These are phyloP conservation scores for Globisporangium viniferum DNA, from an alignment of 352 stramenopile species.

Conservation along the genomic window DNA sequence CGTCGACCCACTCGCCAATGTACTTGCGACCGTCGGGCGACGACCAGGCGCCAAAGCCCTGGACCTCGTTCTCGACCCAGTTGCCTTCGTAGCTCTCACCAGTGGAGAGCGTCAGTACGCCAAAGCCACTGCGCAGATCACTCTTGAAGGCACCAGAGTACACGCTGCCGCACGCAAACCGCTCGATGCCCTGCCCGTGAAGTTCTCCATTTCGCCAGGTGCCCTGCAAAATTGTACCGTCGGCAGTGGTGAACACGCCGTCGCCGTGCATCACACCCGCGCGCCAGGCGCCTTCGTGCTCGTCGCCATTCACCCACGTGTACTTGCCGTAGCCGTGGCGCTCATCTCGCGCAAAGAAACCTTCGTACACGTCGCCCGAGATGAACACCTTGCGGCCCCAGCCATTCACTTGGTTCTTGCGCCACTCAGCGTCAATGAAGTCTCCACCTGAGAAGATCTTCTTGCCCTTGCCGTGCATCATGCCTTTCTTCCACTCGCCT, in stretches of 20 bases:
- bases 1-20: conserved; percentile 55
- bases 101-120: conserved; percentile 48
- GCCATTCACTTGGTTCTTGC: conserved; percentile 56
- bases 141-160: conserved; percentile 53
- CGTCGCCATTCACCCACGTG: conserved; percentile 66
- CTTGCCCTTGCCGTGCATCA: conserved; percentile 76
- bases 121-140: conserved; percentile 48
- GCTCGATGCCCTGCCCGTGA: conserved; percentile 42
- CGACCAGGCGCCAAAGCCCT: conserved; percentile 68
- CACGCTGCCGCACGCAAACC: conserved; percentile 50
- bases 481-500: conserved; percentile 75
- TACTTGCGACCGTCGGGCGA: conserved; percentile 39
- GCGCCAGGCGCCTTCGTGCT: conserved; percentile 58
- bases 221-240: conserved; percentile 38
- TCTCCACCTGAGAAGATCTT: conserved; percentile 64
- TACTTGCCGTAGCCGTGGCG: conserved; percentile 67
- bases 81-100: conserved; percentile 71
- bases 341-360: conserved; percentile 56
- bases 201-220: conserved; percentile 47
- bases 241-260: conserved; percentile 41
- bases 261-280: conserved; percentile 63
- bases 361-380: conserved; percentile 70
- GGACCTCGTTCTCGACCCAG: conserved; percentile 44
- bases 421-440: conserved; percentile 61
- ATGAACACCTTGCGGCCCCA: conserved; percentile 60